phyloP scores from a whole-genome alignment of 106 monocot species.

The Vanilla planifolia region DNA sequence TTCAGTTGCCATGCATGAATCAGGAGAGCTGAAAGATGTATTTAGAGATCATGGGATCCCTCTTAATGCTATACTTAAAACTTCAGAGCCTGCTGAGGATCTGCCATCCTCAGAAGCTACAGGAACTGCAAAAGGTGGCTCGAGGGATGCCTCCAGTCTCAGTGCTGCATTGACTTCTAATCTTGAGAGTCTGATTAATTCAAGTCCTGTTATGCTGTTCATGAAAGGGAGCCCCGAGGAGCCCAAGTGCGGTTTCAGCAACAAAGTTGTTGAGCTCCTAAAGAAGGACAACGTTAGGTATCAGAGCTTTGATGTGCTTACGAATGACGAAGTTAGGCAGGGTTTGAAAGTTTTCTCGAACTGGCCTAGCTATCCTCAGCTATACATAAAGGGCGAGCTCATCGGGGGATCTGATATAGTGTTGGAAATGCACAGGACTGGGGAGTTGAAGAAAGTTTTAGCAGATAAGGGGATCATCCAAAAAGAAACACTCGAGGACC shows the following conservation, averaged over 20 bases:
- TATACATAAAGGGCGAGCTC: slow-evolving; percentile 80
- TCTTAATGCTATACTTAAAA: too few species aligned
- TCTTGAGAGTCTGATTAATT: slow-evolving; percentile 52
- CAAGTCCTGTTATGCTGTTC: slow-evolving; percentile 68
- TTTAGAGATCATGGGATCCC: slow-evolving; percentile 43
- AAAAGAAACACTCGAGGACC: slow-evolving; percentile 43
- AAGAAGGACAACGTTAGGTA: slow-evolving; percentile 68
- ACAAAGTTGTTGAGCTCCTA: slow-evolving; percentile 69
- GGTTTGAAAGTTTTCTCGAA: slow-evolving; percentile 79
- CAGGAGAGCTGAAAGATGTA: slow-evolving; percentile 69
- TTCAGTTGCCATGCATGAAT: slow-evolving; percentile 76
- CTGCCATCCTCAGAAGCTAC: slow-evolving; percentile 1
- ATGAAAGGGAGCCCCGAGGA: slow-evolving; percentile 80
- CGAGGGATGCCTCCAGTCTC: slow-evolving; percentile 36
- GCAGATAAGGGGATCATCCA: slow-evolving; percentile 46
- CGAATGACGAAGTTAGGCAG: slow-evolving; percentile 74
- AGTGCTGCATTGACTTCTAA: slow-evolving; percentile 37
- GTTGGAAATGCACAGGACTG: slow-evolving; percentile 86
- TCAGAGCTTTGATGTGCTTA: slow-evolving; percentile 63
- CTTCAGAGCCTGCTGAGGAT: too few species aligned
- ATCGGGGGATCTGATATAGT: slow-evolving; percentile 83
- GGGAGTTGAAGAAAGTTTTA: slow-evolving; percentile 55
- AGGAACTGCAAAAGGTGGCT: slow-evolving; percentile 13
- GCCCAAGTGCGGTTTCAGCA: slow-evolving; percentile 76
- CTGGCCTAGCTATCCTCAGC: slow-evolving; percentile 91